These are phyloP conservation scores for Halophytophthora batemanensis DNA, from an alignment of 352 stramenopile species.

Conservation along the genomic window DNA sequence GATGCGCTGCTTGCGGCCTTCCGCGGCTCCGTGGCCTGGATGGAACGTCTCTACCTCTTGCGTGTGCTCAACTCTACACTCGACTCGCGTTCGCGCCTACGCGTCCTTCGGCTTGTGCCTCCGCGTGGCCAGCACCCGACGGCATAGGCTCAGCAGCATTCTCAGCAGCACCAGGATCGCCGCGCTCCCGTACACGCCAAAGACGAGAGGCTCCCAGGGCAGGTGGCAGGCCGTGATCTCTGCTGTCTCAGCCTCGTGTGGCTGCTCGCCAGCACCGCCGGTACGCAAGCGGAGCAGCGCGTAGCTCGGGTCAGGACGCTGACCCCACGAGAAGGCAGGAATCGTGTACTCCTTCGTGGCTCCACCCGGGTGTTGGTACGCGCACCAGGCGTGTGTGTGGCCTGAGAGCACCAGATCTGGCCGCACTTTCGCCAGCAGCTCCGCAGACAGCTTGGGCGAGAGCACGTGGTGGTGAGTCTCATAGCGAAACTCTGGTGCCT, in stretches of 20 bases:
- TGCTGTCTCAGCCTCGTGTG: neutral
- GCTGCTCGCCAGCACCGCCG: neutral
- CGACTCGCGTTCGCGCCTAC: conserved; percentile 3
- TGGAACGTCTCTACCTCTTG: no score
- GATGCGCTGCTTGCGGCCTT: no score
- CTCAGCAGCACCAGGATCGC: conserved; percentile 12
- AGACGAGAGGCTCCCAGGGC: conserved; percentile 35
- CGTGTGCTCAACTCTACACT: no score
- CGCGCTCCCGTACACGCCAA: conserved; percentile 30
- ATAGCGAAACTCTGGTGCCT: conserved; percentile 66
- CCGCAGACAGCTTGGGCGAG: conserved; percentile 43
- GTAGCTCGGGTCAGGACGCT: conserved; percentile 79
- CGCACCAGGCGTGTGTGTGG: conserved; percentile 75
- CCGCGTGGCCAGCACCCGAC: neutral
- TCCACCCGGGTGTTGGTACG: conserved; percentile 29
- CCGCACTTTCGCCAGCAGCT: conserved; percentile 45
- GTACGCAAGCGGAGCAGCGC: conserved; percentile 35
- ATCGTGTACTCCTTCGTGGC: conserved; percentile 56
- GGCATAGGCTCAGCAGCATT: conserved; percentile 9
- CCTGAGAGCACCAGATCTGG: conserved; percentile 63
- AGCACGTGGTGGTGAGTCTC: conserved; percentile 66
- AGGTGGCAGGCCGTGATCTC: conserved; percentile 30
- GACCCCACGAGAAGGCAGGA: conserved; percentile 74
- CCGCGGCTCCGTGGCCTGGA: no score
- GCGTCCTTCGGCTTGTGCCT: conserved; percentile 12